Evolutionary conservation across 1,284 basidiomycete species (phyloP).

Genomic region (Apiotrichum montevideense): DNA sequence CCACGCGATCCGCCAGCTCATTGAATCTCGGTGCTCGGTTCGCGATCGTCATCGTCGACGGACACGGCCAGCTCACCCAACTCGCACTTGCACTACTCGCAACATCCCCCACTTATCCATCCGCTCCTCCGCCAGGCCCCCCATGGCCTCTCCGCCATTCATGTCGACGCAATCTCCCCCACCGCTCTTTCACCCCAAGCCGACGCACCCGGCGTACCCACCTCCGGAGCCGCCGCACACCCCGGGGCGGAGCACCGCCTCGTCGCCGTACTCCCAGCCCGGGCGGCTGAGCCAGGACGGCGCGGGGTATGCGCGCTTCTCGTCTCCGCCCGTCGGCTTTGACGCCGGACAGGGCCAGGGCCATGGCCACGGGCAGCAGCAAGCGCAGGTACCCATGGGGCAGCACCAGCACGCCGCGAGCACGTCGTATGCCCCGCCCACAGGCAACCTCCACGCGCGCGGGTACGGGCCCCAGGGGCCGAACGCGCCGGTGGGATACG

Average conservation of each 20-base stretch:
- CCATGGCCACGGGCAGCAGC: constrained; percentile 21
- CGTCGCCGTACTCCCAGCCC: constrained; percentile 39
- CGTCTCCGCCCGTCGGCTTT: constrained; percentile 43
- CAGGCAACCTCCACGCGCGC: constrained; percentile 2
- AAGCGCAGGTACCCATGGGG: constrained; percentile 9
- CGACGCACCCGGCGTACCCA: constrained; percentile 74
- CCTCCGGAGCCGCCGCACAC: constrained; percentile 82
- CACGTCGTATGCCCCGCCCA: constrained; percentile 7
- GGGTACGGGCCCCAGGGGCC: constrained; percentile 4
- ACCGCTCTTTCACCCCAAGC: constrained; percentile 79
- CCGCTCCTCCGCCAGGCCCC: not conserved
- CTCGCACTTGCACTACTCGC: too few relatives aligned
- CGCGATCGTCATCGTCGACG: not conserved
- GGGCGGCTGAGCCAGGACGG: constrained; percentile 48
- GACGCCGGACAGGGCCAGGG: constrained; percentile 12
- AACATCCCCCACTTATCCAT: not conserved
- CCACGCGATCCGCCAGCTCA: too few relatives aligned
- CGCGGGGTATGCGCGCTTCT: constrained; percentile 44
- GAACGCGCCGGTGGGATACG: constrained; percentile 15
- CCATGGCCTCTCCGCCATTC: constrained; percentile 37
- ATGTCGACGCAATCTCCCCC: constrained; percentile 60
- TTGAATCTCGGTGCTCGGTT: too few relatives aligned
- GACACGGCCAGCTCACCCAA: not conserved
- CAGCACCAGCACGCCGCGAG: not conserved
- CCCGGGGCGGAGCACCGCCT: constrained; percentile 48